A percentile compares a stretch with the other conserved stretches of the same genome.
Conservation (phyloP, 768 basidiomycete species). For the Wakefieldia striispora region DNA sequence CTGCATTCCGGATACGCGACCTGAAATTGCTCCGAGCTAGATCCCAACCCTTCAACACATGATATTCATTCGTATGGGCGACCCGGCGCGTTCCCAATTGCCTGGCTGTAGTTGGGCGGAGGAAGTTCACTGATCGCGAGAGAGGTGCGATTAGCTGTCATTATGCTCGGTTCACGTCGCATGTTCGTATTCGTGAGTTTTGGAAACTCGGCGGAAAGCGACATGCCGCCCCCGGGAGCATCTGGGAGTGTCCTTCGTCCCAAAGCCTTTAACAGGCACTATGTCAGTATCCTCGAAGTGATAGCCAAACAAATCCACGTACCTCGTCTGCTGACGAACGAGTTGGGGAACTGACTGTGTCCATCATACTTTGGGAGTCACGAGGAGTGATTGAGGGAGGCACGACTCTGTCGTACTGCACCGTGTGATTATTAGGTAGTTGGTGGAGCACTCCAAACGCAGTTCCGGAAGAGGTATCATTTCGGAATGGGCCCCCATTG, state of each 20-base stretch:
- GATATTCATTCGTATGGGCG: no score
- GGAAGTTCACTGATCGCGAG: no score
- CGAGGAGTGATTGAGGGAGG: neutral
- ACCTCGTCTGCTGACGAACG: slow-evolving; percentile 19
- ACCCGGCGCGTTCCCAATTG: no score
- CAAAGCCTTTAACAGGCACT: neutral
- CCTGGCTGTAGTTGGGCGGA: no score
- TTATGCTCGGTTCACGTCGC: slow-evolving; percentile 2
- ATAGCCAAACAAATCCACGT: neutral
- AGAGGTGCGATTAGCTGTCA: neutral
- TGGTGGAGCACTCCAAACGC: no score
- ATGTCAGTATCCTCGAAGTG: neutral
- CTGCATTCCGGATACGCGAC: no score
- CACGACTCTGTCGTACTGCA: neutral
- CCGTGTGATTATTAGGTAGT: neutral
- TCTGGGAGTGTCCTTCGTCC: slow-evolving; percentile 24
- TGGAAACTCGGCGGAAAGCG: slow-evolving; percentile 13
- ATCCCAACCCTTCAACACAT: no score
- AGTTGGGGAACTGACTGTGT: neutral
- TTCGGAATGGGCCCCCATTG: no score
- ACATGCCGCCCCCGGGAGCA: slow-evolving; percentile 17
- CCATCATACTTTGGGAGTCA: slow-evolving; percentile 8
- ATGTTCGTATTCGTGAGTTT: slow-evolving; percentile 2
- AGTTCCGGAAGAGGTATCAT: no score
- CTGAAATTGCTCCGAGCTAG: no score